These are phyloP conservation scores for Paecilomyces niveus DNA, from an alignment of 2,329 filamentous ascomycete species.

Conservation along the genomic window DNA sequence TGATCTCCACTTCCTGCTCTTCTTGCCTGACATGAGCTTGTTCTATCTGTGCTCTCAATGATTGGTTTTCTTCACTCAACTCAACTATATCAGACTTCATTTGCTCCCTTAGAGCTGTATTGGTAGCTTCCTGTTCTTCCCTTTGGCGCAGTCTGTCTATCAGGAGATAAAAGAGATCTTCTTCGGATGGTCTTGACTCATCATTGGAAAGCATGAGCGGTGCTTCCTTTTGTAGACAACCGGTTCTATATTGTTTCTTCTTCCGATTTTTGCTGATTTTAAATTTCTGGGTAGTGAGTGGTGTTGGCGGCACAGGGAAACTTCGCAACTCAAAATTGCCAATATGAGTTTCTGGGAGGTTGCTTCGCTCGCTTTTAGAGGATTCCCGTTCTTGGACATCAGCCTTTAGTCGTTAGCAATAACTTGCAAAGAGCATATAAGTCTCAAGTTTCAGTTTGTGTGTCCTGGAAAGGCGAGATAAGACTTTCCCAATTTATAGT, in stretches of 20 bases:
- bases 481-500: too few species aligned
- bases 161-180: constrained; percentile 29
- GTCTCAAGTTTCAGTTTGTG: too few species aligned
- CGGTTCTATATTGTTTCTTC: not conserved
- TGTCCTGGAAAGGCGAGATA: too few species aligned
- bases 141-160: constrained; percentile 26
- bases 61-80: constrained; percentile 21
- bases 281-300: not conserved
- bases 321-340: not conserved
- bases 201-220: not conserved
- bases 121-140: constrained; percentile 23
- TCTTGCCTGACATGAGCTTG: constrained; percentile 10
- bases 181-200: constrained; percentile 19
- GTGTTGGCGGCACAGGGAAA: not conserved
- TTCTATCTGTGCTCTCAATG: constrained; percentile 17
- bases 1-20: constrained; percentile 14
- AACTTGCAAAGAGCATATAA: too few species aligned
- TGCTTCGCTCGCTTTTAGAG: not conserved
- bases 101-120: constrained; percentile 14
- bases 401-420: not conserved
- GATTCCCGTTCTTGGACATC: not conserved
- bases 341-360: not conserved
- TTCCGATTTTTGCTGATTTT: not conserved
- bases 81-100: constrained; percentile 18
- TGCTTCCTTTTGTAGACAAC: not conserved